Evolutionary conservation across 2,329 filamentous ascomycete genomes (phyloP).

Genomic region (Aspergillus uvarum): DNA sequence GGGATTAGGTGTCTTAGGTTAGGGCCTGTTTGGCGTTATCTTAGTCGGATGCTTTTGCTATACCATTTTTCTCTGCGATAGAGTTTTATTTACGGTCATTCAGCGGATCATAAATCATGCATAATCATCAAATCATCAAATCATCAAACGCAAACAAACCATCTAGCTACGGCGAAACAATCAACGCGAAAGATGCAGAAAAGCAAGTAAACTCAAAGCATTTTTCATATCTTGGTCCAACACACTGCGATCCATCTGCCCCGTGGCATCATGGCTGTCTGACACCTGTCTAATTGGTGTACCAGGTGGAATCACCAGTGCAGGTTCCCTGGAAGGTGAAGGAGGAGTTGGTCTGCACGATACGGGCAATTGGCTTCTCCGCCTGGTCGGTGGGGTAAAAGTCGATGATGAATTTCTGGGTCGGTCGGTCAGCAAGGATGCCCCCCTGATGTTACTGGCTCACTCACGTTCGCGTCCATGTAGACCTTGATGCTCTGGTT

Average conservation of each 20-base stretch:
- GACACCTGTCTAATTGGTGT: not conserved
- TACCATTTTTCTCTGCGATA: too few species aligned
- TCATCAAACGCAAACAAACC: not conserved
- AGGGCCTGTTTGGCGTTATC: too few species aligned
- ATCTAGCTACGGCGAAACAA: not conserved
- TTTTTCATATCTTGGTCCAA: not conserved
- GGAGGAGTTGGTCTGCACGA: slow-evolving; percentile 5
- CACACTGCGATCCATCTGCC: not conserved
- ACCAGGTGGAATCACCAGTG: not conserved
- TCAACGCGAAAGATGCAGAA: not conserved
- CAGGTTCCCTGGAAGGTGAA: slow-evolving; percentile 2
- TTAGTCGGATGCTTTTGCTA: too few species aligned
- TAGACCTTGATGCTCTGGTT: slow-evolving; percentile 4
- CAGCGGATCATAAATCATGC: not conserved
- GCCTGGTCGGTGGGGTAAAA: slow-evolving; percentile 5
- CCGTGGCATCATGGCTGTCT: not conserved
- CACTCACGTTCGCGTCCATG: slow-evolving; percentile 2
- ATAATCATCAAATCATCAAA: not conserved
- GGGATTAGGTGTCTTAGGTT: too few species aligned
- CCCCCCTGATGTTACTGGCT: too few species aligned
- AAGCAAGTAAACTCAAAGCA: not conserved
- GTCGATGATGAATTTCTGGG: slow-evolving; percentile 7
- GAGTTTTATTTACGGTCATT: too few species aligned
- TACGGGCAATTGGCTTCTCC: slow-evolving; percentile 4
- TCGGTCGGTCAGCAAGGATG: not conserved